phyloP scores from a whole-genome alignment of 306 rosid genomes.

The Citrullus amarus region DNA sequence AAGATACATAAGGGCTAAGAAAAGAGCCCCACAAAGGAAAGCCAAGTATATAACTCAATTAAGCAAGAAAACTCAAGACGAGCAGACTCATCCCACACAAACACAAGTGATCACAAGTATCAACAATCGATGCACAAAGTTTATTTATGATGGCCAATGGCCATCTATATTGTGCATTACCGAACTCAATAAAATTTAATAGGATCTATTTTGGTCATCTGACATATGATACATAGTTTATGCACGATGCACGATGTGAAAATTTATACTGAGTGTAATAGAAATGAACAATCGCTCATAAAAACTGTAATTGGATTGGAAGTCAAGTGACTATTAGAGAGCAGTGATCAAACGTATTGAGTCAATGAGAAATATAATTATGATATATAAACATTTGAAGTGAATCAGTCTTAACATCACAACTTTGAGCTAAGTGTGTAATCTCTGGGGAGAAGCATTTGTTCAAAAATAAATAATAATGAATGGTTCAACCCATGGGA shows the following conservation, averaged over 20 bases:
- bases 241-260: background rate
- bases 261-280: background rate
- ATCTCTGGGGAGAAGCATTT: background rate
- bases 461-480: no score
- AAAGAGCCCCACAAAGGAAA: background rate
- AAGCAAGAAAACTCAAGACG: background rate
- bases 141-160: background rate
- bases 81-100: background rate
- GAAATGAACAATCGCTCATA: background rate
- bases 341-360: no score
- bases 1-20: background rate
- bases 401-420: background rate
- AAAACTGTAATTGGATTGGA: background rate
- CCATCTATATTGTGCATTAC: background rate
- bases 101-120: background rate
- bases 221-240: background rate
- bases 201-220: background rate
- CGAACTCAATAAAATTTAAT: background rate
- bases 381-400: no score
- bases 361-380: no score
- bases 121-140: background rate
- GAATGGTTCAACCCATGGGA: background rate
- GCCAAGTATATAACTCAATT: background rate
- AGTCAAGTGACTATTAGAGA: no score
- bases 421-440: background rate